A percentile compares a stretch with the other conserved stretches of the same genome.
Evolutionary conservation across 2,329 filamentous ascomycete genomes (phyloP).

Genomic region (Hypoxylon rubiginosum): DNA sequence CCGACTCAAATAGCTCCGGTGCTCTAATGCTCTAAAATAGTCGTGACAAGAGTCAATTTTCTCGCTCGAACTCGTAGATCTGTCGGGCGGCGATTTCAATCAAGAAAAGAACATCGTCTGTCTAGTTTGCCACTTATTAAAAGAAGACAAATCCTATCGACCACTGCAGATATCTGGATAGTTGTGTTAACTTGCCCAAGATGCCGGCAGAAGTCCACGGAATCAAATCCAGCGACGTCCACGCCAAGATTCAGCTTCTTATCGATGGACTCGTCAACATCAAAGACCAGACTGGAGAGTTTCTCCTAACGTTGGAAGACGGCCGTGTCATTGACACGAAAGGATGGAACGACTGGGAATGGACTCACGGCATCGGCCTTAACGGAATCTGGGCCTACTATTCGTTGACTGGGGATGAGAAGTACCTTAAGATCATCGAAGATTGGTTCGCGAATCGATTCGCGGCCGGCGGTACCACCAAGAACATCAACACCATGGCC

Average conservation of each 20-base stretch:
- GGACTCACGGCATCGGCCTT: slow-evolving; percentile 84
- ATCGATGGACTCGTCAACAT: slow-evolving; percentile 84
- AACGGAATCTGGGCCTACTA: slow-evolving; percentile 89
- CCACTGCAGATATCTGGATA: not conserved
- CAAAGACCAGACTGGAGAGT: slow-evolving; percentile 79
- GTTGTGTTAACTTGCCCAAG: slow-evolving; percentile 23
- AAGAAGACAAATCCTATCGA: not conserved
- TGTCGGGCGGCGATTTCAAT: not conserved
- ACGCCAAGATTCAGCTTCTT: slow-evolving; percentile 72
- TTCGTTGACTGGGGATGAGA: slow-evolving; percentile 73
- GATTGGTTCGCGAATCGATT: slow-evolving; percentile 80
- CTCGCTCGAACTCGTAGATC: not conserved
- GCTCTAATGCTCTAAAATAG: no score
- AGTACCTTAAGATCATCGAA: slow-evolving; percentile 75
- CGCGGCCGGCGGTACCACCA: slow-evolving; percentile 78
- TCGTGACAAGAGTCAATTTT: not conserved
- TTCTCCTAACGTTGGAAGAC: slow-evolving; percentile 77
- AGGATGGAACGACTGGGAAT: slow-evolving; percentile 87
- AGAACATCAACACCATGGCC: slow-evolving; percentile 90
- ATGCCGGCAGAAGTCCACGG: slow-evolving; percentile 61
- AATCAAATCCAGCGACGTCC: slow-evolving; percentile 62
- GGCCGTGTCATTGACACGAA: slow-evolving; percentile 86
- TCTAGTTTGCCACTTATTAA: not conserved
- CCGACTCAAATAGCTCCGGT: not conserved
- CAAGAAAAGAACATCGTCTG: not conserved